Percentiles rank a stretch among this genome's conserved stretches.
phyloP scores from a whole-genome alignment of 495 filamentous ascomycete genomes.

The Aspergillus hancockii region DNA sequence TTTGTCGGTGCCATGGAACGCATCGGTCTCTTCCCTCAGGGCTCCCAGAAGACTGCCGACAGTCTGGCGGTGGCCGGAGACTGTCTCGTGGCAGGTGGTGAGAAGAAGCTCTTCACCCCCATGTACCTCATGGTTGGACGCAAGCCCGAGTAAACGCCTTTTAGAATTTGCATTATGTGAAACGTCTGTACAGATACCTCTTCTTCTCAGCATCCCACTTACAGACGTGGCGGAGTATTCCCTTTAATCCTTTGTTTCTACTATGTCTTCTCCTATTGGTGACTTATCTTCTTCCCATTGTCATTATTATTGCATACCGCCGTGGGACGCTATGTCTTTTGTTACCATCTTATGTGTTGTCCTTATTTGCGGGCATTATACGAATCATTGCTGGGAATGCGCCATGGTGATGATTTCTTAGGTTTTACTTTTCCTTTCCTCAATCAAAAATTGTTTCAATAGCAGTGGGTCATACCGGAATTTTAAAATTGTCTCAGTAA shows the following conservation, averaged over 20 bases:
- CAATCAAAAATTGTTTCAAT: background rate
- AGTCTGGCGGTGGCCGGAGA: constrained; percentile 82
- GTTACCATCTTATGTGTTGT: constrained; percentile 8
- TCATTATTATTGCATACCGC: constrained; percentile 26
- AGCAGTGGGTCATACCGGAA: background rate
- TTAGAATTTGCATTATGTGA: constrained; percentile 7
- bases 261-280: constrained; percentile 4
- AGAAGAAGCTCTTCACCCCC: constrained; percentile 93
- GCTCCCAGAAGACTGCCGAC: constrained; percentile 95
- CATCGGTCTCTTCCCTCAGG: constrained; percentile 72
- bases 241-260: constrained; percentile 23
- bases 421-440: background rate
- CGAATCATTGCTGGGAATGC: constrained; percentile 24
- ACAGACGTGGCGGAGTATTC: constrained; percentile 22
- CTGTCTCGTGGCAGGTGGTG: constrained; percentile 83
- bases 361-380: constrained; percentile 15
- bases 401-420: constrained; percentile 23
- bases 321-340: constrained; percentile 20
- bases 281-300: constrained; percentile 3
- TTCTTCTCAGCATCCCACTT: constrained; percentile 4
- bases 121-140: constrained; percentile 99
- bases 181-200: constrained; percentile 20
- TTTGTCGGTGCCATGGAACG: constrained; percentile 79
- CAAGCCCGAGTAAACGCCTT: constrained; percentile 64
- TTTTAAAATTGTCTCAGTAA: background rate